Conservation (phyloP, 192 early-diverging fungal genomes). For the Coemansia sp. region DNA sequence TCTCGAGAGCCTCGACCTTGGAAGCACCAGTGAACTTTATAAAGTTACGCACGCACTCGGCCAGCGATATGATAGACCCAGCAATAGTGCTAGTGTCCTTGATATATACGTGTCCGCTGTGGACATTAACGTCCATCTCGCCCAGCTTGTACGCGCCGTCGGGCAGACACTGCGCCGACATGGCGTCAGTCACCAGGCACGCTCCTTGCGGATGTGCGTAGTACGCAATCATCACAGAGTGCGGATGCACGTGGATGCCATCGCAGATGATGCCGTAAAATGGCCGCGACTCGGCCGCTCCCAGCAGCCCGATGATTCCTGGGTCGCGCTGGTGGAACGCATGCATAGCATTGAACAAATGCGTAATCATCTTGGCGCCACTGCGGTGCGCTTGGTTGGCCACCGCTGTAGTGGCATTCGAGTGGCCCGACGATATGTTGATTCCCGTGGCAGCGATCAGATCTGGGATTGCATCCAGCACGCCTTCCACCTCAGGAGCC, state of each 20-base stretch:
- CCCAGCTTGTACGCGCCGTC: constrained; percentile 70
- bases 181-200: constrained; percentile 79
- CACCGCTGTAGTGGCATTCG: constrained; percentile 62
- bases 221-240: constrained; percentile 79
- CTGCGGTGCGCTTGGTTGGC: constrained; percentile 61
- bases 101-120: constrained; percentile 67
- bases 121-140: constrained; percentile 64
- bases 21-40: constrained; percentile 73
- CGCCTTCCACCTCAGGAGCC: constrained; percentile 76
- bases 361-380: constrained; percentile 75
- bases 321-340: constrained; percentile 87
- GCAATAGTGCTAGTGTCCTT: constrained; percentile 75
- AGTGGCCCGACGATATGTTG: constrained; percentile 68
- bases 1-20: constrained; percentile 75
- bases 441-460: constrained; percentile 64
- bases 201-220: constrained; percentile 74
- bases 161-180: constrained; percentile 73
- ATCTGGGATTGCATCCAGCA: constrained; percentile 64
- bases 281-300: constrained; percentile 59
- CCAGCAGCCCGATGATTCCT: constrained; percentile 76
- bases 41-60: constrained; percentile 78
- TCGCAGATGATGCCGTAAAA: constrained; percentile 86
- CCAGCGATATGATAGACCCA: constrained; percentile 67
- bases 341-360: constrained; percentile 87
- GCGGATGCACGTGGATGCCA: constrained; percentile 80